Base-by-base conservation (phyloP, 495 filamentous ascomycete genomes). In the Penicillium cosmopolitanum region DNA sequence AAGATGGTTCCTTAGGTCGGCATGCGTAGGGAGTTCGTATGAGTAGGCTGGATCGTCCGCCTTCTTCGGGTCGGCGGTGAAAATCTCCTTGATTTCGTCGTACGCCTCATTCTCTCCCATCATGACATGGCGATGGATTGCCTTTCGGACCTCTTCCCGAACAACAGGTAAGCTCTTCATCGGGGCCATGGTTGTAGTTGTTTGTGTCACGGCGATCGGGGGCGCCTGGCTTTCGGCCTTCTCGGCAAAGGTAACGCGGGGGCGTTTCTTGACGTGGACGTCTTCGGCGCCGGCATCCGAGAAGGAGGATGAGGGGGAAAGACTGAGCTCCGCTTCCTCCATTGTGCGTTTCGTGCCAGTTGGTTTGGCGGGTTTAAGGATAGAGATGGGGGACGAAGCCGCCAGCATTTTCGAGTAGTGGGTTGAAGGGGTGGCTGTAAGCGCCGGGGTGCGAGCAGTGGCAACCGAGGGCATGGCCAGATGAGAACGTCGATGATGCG, bases 191-290 rank as follows among this genome's bases (percentile, higher is more conserved):
- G 3, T 51, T 9, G 48, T 38, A 5, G 58, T 36, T 5, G 56
- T 43, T 25, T 63, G 51, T n/a, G 61, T 58, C 12, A 61, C 63
- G 18, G 48, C 53, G 50, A 61, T 56, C 25, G 65, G 47, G 25
- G 50, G 31, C 5, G 68, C 70, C 46, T 77, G 77, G 60, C 88
- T 82, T 65, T 90, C 84, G 43, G 92, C 84, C 23, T 86, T 82
- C 38, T 87, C 80, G 60, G 91, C 85, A 72, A 96, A 96, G 38
- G 88, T 84, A 28, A 97, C 91, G 54, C 88, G 91, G 25, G 77
- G 72, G 43, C 80, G 83, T 70, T 87, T 89, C 25, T 76, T 74
- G 36, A 77, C 77, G 56, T 70, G 80, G 23, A 74, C 77, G 19
- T 68, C 70, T 52, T 84, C 73, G 43, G 72, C 68, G 21, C 75